These are phyloP conservation scores for Fusarium fracticaudum DNA, from an alignment of 2,329 filamentous ascomycete species.

Conservation along the genomic window DNA sequence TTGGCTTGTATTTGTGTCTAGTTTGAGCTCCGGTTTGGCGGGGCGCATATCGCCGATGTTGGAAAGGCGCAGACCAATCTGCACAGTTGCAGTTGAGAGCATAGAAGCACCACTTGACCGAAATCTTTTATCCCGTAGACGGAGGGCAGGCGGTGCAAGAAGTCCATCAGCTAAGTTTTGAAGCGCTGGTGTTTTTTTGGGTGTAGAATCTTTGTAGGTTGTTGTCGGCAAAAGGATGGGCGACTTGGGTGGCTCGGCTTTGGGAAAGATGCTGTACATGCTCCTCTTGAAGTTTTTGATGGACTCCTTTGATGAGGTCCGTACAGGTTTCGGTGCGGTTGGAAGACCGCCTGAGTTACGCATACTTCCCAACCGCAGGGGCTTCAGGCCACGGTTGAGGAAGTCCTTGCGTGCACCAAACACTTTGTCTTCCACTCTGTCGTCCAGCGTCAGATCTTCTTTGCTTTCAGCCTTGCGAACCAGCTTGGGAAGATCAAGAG, in stretches of 20 bases:
- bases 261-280: slow-evolving; percentile 43
- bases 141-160: slow-evolving; percentile 57
- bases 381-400: slow-evolving; percentile 28
- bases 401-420: slow-evolving; percentile 40
- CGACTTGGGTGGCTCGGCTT: slow-evolving; percentile 31
- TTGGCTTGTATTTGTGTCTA: slow-evolving; percentile 38
- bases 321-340: slow-evolving; percentile 24
- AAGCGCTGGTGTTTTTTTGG: slow-evolving; percentile 7
- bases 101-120: slow-evolving; percentile 69
- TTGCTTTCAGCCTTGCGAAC: slow-evolving; percentile 20
- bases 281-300: slow-evolving; percentile 39
- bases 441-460: slow-evolving; percentile 15
- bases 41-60: slow-evolving; percentile 62
- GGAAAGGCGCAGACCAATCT: slow-evolving; percentile 76
- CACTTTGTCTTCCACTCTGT: slow-evolving; percentile 47
- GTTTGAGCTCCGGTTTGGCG: slow-evolving; percentile 30
- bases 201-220: slow-evolving; percentile 51
- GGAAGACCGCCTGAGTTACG: slow-evolving; percentile 30
- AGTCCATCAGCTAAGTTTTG: slow-evolving; percentile 21
- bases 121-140: slow-evolving; percentile 49
- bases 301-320: slow-evolving; percentile 29
- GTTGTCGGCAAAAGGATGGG: slow-evolving; percentile 57
- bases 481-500: slow-evolving; percentile 14
- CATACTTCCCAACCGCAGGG: slow-evolving; percentile 35
- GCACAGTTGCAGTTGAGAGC: slow-evolving; percentile 73